Evolutionary conservation across 2,329 filamentous ascomycete species (phyloP), one percentile per base, ranked within the genome.

Genomic region (Juglanconis sp.): DNA sequence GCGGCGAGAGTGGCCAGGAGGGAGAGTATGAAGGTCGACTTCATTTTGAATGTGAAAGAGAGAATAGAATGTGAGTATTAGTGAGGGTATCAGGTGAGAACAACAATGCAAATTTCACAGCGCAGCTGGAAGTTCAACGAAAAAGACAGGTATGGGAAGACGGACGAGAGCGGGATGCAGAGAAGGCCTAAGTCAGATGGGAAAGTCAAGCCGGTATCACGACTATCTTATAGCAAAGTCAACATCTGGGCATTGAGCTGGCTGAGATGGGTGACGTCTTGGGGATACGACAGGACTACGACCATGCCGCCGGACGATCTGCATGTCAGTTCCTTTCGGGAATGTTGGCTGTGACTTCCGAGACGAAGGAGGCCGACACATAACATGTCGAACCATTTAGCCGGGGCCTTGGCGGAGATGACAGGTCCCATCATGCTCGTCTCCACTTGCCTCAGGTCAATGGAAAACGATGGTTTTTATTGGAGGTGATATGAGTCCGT

Each of bases 1-100:
- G 64, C 44, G 42, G 67, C 64, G 34, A 69, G 61, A 31, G 57
- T 60, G 46, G 58, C 58, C 31, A 68, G 59, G 38, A 55, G 36
- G 38, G 67, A 56, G 53, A 68, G 44, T 61, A 67, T 57, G 61
- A 67, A 51, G 36, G 67, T 66, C 65, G 70, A 71, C 63, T 67
- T 67, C 70, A 73, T 66, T 50, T 53, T 60, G 59, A 24, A 59
- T 24, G 15, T 24, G 38, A 42, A 42, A 42, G 38, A 42, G 10
- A 13, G 38, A 13, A 47, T 5, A 10, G 17, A 5, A 49, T 47
- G 59, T 58, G 44, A 56, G 64, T 65, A 65, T 56, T 56, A 57
- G 57, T 63, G 53, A 56, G 56, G 46, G 56, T 36, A 55, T 34
- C 4, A 42, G 38, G 38, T 42, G 38, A 42, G 38, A 4, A 42